Evolutionary conservation across 306 rosid genomes (phyloP).

Genomic region (Cucumis hystrix): DNA sequence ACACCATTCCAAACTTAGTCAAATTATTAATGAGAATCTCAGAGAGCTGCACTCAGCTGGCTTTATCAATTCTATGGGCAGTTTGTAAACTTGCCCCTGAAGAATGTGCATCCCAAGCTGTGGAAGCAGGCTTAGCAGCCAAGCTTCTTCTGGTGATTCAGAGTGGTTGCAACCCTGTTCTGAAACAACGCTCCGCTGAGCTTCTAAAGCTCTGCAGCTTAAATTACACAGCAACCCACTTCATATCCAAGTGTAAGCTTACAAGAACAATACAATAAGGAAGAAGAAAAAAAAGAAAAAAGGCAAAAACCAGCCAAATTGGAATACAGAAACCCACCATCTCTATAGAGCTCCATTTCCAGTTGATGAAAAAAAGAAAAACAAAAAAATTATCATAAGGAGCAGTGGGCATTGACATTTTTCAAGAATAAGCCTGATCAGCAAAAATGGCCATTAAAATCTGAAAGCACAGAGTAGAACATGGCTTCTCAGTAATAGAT

Average conservation of each 20-base stretch:
- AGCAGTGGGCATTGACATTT: background rate
- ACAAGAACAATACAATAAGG: constrained; percentile 63
- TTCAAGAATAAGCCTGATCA: background rate
- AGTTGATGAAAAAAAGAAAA: background rate
- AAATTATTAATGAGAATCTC: constrained; percentile 65
- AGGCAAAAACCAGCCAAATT: constrained; percentile 1
- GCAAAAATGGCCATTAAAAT: background rate
- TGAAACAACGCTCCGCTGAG: constrained; percentile 63
- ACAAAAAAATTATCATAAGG: background rate
- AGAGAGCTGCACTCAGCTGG: constrained; percentile 54
- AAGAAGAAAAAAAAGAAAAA: background rate
- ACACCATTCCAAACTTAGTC: constrained; percentile 44
- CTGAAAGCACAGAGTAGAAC: background rate
- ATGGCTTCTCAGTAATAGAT: constrained; percentile 1
- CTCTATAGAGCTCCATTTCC: background rate
- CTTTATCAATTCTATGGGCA: constrained; percentile 59
- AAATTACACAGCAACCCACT: constrained; percentile 48
- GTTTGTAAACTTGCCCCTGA: constrained; percentile 62
- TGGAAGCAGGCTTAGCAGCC: constrained; percentile 70
- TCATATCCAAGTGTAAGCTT: constrained; percentile 78
- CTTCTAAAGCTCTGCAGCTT: constrained; percentile 63
- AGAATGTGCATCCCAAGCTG: constrained; percentile 54
- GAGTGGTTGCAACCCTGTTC: constrained; percentile 57
- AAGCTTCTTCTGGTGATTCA: constrained; percentile 72
- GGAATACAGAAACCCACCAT: constrained; percentile 7